phyloP scores from a whole-genome alignment of 495 filamentous ascomycete species.

The Tuber calosporum region DNA sequence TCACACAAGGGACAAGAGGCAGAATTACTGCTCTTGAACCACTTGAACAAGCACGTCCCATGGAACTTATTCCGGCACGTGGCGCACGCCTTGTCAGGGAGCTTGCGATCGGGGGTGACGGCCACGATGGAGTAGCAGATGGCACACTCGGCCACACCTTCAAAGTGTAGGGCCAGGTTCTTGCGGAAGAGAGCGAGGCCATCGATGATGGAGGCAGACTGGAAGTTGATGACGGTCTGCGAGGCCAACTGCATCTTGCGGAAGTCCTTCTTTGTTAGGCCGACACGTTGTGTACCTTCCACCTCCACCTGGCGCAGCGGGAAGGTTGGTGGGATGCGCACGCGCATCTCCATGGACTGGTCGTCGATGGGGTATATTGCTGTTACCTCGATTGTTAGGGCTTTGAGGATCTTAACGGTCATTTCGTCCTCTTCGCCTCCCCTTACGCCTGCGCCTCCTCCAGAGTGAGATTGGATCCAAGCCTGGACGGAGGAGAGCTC shows the following conservation, averaged over 20 bases:
- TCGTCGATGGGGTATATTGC: conserved; percentile 85
- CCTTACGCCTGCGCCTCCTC: conserved; percentile 51
- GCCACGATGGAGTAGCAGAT: conserved; percentile 82
- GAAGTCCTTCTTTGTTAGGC: conserved; percentile 84
- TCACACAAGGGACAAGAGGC: conserved; percentile 80
- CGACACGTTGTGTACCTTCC: conserved; percentile 68
- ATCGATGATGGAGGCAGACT: conserved; percentile 73
- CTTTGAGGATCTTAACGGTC: conserved; percentile 60
- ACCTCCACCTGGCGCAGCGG: conserved; percentile 74
- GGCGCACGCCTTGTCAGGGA: conserved; percentile 81
- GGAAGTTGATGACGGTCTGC: conserved; percentile 89
- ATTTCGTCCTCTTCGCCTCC: conserved; percentile 63
- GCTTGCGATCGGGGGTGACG: conserved; percentile 72
- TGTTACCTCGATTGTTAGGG: conserved; percentile 60
- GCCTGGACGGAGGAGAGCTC: conserved; percentile 61
- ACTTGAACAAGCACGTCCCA: conserved; percentile 78
- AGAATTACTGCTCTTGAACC: conserved; percentile 88
- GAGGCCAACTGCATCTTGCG: conserved; percentile 72
- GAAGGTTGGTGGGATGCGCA: conserved; percentile 70
- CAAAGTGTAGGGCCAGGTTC: conserved; percentile 77
- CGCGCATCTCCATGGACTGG: conserved; percentile 65
- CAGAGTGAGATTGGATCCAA: conserved; percentile 58
- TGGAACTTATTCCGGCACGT: conserved; percentile 97
- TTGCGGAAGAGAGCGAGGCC: conserved; percentile 72
- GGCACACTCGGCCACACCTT: conserved; percentile 89